Percentiles rank a stretch among this genome's conserved stretches.
Evolutionary conservation across 331 rosid species (phyloP).

Genomic region (Telfairia occidentalis): DNA sequence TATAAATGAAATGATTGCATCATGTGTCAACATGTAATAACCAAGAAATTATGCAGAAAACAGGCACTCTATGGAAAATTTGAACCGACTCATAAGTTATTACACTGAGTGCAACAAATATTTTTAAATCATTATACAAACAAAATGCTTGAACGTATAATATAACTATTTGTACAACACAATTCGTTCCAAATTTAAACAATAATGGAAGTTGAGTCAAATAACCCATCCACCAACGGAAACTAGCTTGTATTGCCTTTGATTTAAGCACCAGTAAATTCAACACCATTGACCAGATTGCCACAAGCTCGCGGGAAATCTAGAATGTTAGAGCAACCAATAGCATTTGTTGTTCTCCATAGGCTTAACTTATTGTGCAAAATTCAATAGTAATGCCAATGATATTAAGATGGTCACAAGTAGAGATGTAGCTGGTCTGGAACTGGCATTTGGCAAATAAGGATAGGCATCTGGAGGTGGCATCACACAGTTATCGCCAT

Average conservation of each 20-base stretch:
- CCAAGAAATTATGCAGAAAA: conserved; percentile 9
- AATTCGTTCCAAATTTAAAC: conserved; percentile 18
- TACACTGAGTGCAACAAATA: neutral
- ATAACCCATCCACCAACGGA: neutral
- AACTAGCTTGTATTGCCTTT: conserved; percentile 16
- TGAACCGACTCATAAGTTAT: conserved; percentile 4
- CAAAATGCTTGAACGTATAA: conserved; percentile 12
- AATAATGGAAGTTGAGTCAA: conserved; percentile 19
- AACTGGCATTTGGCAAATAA: conserved; percentile 68
- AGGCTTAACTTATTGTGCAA: conserved; percentile 19
- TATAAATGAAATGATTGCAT: conserved; percentile 13
- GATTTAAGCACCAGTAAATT: conserved; percentile 15
- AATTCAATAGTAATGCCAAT: conserved; percentile 30
- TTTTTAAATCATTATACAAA: conserved; percentile 18
- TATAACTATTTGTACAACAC: conserved; percentile 16
- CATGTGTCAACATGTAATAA: conserved; percentile 15
- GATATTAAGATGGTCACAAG: conserved; percentile 40
- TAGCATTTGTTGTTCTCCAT: neutral
- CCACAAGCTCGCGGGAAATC: conserved; percentile 14
- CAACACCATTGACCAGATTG: conserved; percentile 12
- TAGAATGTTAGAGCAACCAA: conserved; percentile 3
- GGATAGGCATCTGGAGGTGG: conserved; percentile 98
- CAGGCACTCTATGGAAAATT: conserved; percentile 8
- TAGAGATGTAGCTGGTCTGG: conserved; percentile 30
- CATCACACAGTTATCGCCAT: conserved; percentile 94